A percentile compares a stretch with the other conserved stretches of the same genome.
phyloP scores from a whole-genome alignment of 805 yeast species.

The Saccharomycopsis olivae region DNA sequence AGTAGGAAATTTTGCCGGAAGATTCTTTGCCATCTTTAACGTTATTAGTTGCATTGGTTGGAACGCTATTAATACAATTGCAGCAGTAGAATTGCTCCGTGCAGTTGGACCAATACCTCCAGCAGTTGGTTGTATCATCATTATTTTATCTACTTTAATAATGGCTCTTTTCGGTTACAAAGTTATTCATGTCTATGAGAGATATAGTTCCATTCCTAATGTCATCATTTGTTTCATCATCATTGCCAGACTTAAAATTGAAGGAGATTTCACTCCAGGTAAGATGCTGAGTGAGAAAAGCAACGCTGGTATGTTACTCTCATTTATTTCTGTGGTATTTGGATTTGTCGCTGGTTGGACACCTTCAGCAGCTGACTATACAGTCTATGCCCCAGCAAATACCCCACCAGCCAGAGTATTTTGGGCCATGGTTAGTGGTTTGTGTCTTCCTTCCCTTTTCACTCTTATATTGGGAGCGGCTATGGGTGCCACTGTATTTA shows the following conservation, averaged over 20 bases:
- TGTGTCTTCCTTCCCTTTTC: constrained; percentile 57
- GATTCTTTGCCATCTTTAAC: constrained; percentile 70
- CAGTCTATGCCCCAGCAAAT: constrained; percentile 70
- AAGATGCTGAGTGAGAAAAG: constrained; percentile 44
- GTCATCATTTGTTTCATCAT: constrained; percentile 62
- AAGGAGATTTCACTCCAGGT: constrained; percentile 48
- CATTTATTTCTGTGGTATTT: constrained; percentile 76
- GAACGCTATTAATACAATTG: constrained; percentile 89
- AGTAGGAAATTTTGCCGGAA: constrained; percentile 63
- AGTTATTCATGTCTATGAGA: constrained; percentile 72
- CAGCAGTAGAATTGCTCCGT: constrained; percentile 75
- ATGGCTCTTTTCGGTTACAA: constrained; percentile 80
- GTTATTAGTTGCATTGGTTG: constrained; percentile 87
- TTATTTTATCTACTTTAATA: constrained; percentile 54
- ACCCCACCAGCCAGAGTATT: constrained; percentile 52
- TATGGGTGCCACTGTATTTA: constrained; percentile 53
- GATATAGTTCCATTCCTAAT: constrained; percentile 85
- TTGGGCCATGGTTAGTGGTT: constrained; percentile 50
- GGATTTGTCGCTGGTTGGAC: constrained; percentile 96
- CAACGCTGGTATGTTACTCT: constrained; percentile 67
- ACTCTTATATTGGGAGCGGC: constrained; percentile 83
- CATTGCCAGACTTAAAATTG: constrained; percentile 62
- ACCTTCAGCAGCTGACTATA: constrained; percentile 84
- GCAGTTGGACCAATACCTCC: constrained; percentile 57
- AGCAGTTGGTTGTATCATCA: constrained; percentile 80